phyloP scores from a whole-genome alignment of 352 stramenopile species.

The Pythium periplocum region DNA sequence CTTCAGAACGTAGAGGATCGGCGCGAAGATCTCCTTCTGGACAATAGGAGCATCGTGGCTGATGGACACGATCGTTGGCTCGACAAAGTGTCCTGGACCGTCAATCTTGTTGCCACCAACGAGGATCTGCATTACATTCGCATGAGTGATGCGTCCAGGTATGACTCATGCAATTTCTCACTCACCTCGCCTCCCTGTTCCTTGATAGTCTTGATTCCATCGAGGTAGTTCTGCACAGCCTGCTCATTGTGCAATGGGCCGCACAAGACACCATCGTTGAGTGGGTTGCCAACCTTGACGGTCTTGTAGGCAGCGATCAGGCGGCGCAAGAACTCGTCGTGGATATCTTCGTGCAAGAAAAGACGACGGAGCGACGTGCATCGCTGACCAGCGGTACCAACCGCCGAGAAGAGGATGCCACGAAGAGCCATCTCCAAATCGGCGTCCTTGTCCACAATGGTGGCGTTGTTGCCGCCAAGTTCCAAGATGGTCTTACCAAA shows the following conservation, averaged over 20 bases:
- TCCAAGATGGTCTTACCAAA: conserved; percentile 92
- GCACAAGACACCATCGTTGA: conserved; percentile 81
- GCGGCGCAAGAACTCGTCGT: conserved; percentile 86
- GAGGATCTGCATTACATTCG: conserved; percentile 51
- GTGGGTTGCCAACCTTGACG: conserved; percentile 85
- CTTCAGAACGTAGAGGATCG: conserved; percentile 89
- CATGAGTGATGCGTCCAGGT: background rate
- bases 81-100: conserved; percentile 84
- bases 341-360: conserved; percentile 88
- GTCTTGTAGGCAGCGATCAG: conserved; percentile 84
- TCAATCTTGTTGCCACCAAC: conserved; percentile 80
- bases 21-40: conserved; percentile 89
- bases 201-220: conserved; percentile 83
- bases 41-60: conserved; percentile 76
- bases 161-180: background rate
- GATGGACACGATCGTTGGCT: conserved; percentile 88
- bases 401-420: conserved; percentile 87
- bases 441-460: conserved; percentile 90
- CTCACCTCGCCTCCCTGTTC: conserved; percentile 55
- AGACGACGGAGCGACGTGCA: conserved; percentile 91
- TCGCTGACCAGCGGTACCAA: conserved; percentile 89
- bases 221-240: conserved; percentile 83
- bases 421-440: conserved; percentile 89
- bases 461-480: conserved; percentile 91
- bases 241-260: conserved; percentile 70